Conservation (phyloP, 1,284 basidiomycete genomes). For the Meira miltonrushii region DNA sequence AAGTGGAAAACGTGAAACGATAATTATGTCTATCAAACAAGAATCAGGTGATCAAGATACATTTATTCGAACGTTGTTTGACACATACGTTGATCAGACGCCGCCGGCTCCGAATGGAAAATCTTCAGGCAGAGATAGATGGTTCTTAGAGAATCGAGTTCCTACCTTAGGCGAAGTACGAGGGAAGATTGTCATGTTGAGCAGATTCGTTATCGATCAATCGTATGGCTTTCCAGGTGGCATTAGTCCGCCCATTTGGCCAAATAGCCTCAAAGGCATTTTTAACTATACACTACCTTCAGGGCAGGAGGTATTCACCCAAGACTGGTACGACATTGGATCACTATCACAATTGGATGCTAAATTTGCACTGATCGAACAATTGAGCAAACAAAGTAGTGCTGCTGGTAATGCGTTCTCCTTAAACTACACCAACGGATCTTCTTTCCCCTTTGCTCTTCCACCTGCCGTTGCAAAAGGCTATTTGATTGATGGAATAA, state of each 20-base stretch:
- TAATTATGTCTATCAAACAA: constrained; percentile 33
- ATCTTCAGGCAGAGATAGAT: constrained; percentile 5
- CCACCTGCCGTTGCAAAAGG: constrained; percentile 12
- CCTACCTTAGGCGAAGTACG: constrained; percentile 24
- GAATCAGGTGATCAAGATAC: constrained; percentile 21
- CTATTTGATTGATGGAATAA: constrained; percentile 2
- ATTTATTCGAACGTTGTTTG: constrained; percentile 21
- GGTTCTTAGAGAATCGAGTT: constrained; percentile 24
- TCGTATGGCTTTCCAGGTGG: constrained; percentile 26
- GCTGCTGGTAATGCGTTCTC: constrained; percentile 11
- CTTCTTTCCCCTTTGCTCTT: constrained; percentile 10
- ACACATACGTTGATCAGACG: constrained; percentile 16
- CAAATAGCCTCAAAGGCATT: constrained; percentile 21
- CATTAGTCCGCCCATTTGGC: constrained; percentile 40
- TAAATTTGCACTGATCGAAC: constrained; percentile 23
- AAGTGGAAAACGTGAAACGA: constrained; percentile 21
- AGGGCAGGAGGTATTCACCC: constrained; percentile 17
- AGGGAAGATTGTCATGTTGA: constrained; percentile 31
- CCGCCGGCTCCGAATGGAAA: background rate
- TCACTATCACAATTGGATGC: constrained; percentile 18
- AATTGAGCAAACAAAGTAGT: constrained; percentile 17
- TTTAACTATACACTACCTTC: constrained; percentile 24
- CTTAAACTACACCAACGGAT: constrained; percentile 26
- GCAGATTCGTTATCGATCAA: constrained; percentile 20
- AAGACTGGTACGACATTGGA: constrained; percentile 35